Base-by-base conservation (phyloP, 352 stramenopile genomes). In the Globisporangium echinulatum region DNA sequence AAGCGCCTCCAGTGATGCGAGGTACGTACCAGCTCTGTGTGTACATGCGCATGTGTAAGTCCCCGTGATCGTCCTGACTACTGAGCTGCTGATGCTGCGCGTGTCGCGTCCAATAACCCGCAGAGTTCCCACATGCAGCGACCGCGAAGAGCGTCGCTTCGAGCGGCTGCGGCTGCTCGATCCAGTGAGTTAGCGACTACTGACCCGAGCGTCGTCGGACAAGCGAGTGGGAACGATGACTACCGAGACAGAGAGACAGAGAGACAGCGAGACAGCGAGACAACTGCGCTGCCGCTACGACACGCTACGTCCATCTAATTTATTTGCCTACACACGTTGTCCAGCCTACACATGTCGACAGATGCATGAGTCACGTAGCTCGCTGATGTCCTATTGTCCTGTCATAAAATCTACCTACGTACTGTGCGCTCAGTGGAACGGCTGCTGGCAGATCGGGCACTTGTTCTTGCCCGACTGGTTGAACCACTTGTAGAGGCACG, bases 401-500 rank as follows among this genome's bases (percentile, higher is more conserved):
- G 11, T 44, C 39, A 44, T 11, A 1, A 44, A 8, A 43, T 14
- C 10, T 13, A 47, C 42, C 25, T 2, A 25, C 25, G 25, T 25
- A 2, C 25, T 25, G 25, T 1, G 25, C 38, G 2, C 51, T 71
- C 75, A 92, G 44, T 77, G 83, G 66, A 94, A 97, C 1, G 87
- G 84, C 70, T 97, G 88, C 72, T 96, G 87, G 68, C 90, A 97
- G 66, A 97, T 93, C 56, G 90, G 88, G 56, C 90, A 97, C 70
- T 94, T 96, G 82, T 95, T 96, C 75, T 97, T 97, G 73, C 87
- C 85, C 58, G 85, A 96, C 63, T 96, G 91, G 71, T 93, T 94
- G 72, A 97, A 97, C 88, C 90, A 97, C 77, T 96, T 96, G 86
- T 97, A 96, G 38, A 97, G 74, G 66, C 90, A 97, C 67, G 84